phyloP scores from a whole-genome alignment of 352 stramenopile species.

The Globisporangium spiculum region DNA sequence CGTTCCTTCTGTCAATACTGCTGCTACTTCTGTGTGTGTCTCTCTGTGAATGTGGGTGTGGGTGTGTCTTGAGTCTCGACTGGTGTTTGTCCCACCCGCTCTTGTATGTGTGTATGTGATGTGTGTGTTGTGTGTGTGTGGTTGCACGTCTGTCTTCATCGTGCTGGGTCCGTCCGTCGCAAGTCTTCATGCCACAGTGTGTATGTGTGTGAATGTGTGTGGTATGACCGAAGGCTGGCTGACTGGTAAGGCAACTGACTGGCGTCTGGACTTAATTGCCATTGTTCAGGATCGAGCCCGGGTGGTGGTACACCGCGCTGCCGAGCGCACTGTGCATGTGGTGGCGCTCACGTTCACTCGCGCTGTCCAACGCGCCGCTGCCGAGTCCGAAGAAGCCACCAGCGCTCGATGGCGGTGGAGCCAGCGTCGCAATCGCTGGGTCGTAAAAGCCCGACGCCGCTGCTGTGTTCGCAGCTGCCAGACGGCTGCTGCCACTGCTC shows the following conservation, averaged over 20 bases:
- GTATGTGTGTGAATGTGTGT: slow-evolving; percentile 14
- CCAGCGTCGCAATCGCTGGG: slow-evolving; percentile 43
- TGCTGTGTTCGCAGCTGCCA: slow-evolving; percentile 11
- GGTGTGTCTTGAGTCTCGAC: slow-evolving; percentile 11
- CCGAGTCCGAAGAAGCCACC: slow-evolving; percentile 29
- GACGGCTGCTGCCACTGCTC: neutral
- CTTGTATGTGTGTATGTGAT: slow-evolving; percentile 14
- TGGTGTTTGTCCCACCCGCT: neutral
- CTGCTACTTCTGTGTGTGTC: slow-evolving; percentile 2
- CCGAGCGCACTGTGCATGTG: slow-evolving; percentile 34
- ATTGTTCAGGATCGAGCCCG: slow-evolving; percentile 49
- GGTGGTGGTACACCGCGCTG: slow-evolving; percentile 33
- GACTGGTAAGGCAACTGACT: neutral
- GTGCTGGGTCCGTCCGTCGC: slow-evolving; percentile 14
- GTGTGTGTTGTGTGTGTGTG: slow-evolving; percentile 16
- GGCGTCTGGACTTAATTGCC: slow-evolving; percentile 22
- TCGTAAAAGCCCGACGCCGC: slow-evolving; percentile 38
- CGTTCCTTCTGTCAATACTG: slow-evolving; percentile 7
- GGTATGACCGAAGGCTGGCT: neutral
- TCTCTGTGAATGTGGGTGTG: slow-evolving; percentile 3
- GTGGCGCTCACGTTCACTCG: slow-evolving; percentile 23
- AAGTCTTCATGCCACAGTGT: slow-evolving; percentile 6
- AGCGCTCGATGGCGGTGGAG: slow-evolving; percentile 4
- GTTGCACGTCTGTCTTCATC: slow-evolving; percentile 1
- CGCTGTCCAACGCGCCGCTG: slow-evolving; percentile 26